A percentile compares a stretch with the other conserved stretches of the same genome.
These are phyloP conservation scores for Vitis labrusca DNA, from an alignment of 164 flowering plant species.

Conservation along the genomic window DNA sequence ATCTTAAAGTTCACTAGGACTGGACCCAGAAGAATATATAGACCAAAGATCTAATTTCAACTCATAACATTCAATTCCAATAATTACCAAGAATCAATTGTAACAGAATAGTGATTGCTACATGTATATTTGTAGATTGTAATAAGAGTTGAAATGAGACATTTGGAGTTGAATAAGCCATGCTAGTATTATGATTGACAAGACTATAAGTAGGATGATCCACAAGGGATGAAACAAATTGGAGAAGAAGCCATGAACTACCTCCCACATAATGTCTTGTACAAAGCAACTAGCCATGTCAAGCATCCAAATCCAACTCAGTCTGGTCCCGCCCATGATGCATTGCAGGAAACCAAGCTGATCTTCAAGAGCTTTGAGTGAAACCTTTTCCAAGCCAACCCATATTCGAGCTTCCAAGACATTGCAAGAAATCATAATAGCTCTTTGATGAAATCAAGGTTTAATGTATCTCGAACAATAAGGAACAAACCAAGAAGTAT, in stretches of 20 bases:
- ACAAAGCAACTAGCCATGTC: conserved; percentile 9
- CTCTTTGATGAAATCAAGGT: conserved; percentile 84
- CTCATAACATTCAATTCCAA: too few relatives aligned
- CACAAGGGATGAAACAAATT: conserved; percentile 13
- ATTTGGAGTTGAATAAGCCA: too few relatives aligned
- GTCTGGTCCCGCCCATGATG: background rate
- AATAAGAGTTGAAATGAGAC: too few relatives aligned
- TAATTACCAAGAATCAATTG: too few relatives aligned
- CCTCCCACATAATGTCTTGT: conserved; percentile 8
- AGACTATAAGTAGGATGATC: background rate
- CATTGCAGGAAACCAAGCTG: conserved; percentile 10
- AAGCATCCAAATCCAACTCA: background rate
- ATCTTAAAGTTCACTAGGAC: too few relatives aligned
- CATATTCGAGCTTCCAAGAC: conserved; percentile 5
- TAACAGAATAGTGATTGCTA: too few relatives aligned
- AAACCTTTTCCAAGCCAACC: conserved; percentile 4
- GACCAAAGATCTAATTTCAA: too few relatives aligned
- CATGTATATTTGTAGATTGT: too few relatives aligned
- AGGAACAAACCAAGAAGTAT: conserved; percentile 73
- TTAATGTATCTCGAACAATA: conserved; percentile 80
- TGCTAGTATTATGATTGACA: conserved; percentile 16
- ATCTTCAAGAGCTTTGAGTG: background rate
- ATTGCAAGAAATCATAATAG: conserved; percentile 47
- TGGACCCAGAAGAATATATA: too few relatives aligned
- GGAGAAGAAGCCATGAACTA: conserved; percentile 12